Conservation (phyloP, 1,139 yeast species). For the Debaryomyces singareniensis region DNA sequence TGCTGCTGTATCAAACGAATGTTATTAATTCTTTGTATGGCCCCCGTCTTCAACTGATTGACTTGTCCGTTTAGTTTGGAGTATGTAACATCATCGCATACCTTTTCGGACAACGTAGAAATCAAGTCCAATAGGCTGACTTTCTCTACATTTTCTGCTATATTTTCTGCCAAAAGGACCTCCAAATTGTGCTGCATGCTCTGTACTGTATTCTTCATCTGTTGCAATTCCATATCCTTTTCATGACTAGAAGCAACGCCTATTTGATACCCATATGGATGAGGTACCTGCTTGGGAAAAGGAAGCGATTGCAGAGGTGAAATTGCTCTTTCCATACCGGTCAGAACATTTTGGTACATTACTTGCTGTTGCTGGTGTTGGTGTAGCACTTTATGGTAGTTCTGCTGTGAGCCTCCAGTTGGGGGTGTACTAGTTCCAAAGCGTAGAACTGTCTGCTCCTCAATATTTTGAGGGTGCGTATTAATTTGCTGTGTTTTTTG, state of each 20-base stretch:
- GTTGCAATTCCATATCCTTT: not conserved
- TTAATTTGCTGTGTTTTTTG: slow-evolving; percentile 16
- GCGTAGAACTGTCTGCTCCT: not conserved
- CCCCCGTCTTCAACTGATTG: not conserved
- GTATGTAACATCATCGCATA: not conserved
- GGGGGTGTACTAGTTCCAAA: slow-evolving; percentile 2
- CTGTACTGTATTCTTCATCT: not conserved
- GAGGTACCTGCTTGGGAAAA: not conserved
- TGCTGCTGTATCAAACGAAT: not conserved
- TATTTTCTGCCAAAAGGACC: not conserved
- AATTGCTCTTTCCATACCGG: slow-evolving; percentile 3
- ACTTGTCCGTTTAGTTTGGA: not conserved
- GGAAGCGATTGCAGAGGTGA: slow-evolving; percentile 6
- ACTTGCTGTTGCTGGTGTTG: slow-evolving; percentile 7
- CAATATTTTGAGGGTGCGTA: not conserved
- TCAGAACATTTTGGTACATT: slow-evolving; percentile 2
- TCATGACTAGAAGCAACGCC: not conserved
- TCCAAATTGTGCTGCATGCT: slow-evolving; percentile 1
- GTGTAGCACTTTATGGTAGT: slow-evolving; percentile 8
- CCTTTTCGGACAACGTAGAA: not conserved
- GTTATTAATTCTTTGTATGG: not conserved
- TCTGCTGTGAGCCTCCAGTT: slow-evolving; percentile 7
- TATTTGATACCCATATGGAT: not conserved
- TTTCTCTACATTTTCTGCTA: not conserved
- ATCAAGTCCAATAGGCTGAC: not conserved